These are phyloP conservation scores for Marasmius sp. DNA, from an alignment of 1,284 basidiomycete species.

Conservation along the genomic window DNA sequence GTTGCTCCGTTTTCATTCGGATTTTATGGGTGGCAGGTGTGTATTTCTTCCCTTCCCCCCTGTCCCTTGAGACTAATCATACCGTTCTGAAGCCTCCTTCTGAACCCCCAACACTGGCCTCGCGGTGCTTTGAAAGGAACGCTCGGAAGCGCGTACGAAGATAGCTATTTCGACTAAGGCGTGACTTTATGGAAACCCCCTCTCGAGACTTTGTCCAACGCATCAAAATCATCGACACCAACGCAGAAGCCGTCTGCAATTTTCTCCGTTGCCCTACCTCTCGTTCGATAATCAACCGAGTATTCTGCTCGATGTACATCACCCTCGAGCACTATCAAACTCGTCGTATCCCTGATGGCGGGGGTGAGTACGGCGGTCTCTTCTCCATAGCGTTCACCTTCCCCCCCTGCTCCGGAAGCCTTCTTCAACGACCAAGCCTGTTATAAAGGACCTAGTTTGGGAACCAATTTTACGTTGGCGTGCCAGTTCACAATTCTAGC, in stretches of 20 bases:
- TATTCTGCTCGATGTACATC: conserved; percentile 89
- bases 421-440: conserved; percentile 89
- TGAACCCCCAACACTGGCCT: conserved; percentile 79
- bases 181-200: conserved; percentile 96
- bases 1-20: too few species aligned
- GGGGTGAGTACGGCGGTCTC: conserved; percentile 86
- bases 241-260: conserved; percentile 82
- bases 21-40: conserved; percentile 97
- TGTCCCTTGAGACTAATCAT: conserved; percentile 1
- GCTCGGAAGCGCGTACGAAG: conserved; percentile 73
- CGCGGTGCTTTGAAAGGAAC: conserved; percentile 66
- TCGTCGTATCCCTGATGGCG: conserved; percentile 50
- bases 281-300: conserved; percentile 67
- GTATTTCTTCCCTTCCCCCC: conserved; percentile 20
- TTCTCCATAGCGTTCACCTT: conserved; percentile 90
- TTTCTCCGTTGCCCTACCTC: conserved; percentile 69
- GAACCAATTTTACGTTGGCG: conserved; percentile 95
- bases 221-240: conserved; percentile 78
- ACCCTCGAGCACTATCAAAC: conserved; percentile 74
- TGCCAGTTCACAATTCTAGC: conserved; percentile 94
- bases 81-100: conserved; percentile 58
- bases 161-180: conserved; percentile 89
- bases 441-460: conserved; percentile 91
- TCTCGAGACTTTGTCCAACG: conserved; percentile 89
- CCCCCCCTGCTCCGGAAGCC: conserved; percentile 62